Evolutionary conservation across 2,329 filamentous ascomycete species (phyloP), one percentile per base, ranked within the genome.

Genomic region (Verticillium nonalfalfae): DNA sequence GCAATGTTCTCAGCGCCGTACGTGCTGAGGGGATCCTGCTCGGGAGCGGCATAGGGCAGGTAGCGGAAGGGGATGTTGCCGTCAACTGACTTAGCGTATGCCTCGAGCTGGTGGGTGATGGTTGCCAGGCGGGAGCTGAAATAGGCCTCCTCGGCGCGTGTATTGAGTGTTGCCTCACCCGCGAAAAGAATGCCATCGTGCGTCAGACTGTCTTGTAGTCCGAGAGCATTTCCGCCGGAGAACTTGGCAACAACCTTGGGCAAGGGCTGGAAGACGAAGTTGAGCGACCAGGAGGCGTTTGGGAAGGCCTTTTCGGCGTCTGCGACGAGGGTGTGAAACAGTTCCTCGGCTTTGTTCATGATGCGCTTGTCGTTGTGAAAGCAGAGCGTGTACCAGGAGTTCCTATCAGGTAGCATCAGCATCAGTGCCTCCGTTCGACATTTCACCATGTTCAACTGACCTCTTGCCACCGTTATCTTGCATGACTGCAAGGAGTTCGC

Each of bases 21-120:
- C 7, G 70, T 69, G 1, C 62, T 66, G 7, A 71, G 60, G 1
- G 69, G 68, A 26, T 67, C 61, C 60, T 72, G 69, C 58, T 70
- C 70, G 56, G 70, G 69, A 1, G 68, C 65, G 60, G 70, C 69
- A 56, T 76, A 75, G 65, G 75, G 75, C 58, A 76, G 69, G 57
- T 76, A 77, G 60, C 71, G 68, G 63, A 71, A 76, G 0, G 67
- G 59, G 55, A 72, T 68, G 40, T 66, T 57, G 34, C 58, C 61
- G 35, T 57, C 61, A 10, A 39, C 61, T 18, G 39, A 62, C 56
- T 60, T 56, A 18, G 62, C 64, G 60, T 62, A 67, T 13, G 21
- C 56, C 59, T 71, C 67, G 6, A 72, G 71, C 6, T 70, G 71
- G 14, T 69, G 66, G 60, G 70, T 66, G 3, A 73, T 71, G 14